These are phyloP conservation scores for Solanum bulbocastanum DNA, from an alignment of 257 asterid genomes.

Conservation along the genomic window DNA sequence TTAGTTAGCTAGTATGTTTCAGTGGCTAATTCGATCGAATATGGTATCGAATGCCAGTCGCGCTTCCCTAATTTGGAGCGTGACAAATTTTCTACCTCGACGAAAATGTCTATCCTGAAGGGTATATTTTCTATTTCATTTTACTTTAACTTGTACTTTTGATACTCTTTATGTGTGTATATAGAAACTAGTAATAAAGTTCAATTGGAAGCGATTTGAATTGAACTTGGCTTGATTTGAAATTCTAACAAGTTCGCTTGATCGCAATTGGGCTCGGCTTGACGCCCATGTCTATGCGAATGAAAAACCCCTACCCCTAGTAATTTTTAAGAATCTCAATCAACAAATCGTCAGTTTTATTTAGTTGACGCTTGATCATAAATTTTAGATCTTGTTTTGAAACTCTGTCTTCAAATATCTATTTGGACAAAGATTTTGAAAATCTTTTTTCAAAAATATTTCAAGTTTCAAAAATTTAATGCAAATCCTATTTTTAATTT, in stretches of 20 bases:
- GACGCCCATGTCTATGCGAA: neutral
- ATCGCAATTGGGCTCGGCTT: too few relatives aligned
- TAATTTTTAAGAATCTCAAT: neutral
- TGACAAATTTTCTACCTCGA: constrained; percentile 34
- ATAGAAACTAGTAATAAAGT: neutral
- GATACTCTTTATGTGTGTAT: neutral
- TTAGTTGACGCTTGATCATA: too few relatives aligned
- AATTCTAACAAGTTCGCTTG: too few relatives aligned
- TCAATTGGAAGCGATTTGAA: neutral
- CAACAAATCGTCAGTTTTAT: neutral
- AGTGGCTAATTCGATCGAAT: neutral
- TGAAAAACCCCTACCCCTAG: neutral
- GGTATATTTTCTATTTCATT: constrained; percentile 19
- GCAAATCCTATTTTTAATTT: too few relatives aligned
- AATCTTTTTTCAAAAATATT: too few relatives aligned
- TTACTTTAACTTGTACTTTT: neutral
- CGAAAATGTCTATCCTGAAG: constrained; percentile 76
- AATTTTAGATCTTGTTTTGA: neutral
- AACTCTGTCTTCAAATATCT: neutral
- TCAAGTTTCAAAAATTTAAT: too few relatives aligned
- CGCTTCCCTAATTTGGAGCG: too few relatives aligned
- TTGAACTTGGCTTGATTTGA: too few relatives aligned
- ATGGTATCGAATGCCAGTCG: neutral
- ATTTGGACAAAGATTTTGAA: neutral
- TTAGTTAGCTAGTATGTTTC: too few relatives aligned